Percentiles rank a stretch among this genome's conserved stretches.
Evolutionary conservation across 2,329 filamentous ascomycete genomes (phyloP).

Genomic region (Malbranchea zuffiana): DNA sequence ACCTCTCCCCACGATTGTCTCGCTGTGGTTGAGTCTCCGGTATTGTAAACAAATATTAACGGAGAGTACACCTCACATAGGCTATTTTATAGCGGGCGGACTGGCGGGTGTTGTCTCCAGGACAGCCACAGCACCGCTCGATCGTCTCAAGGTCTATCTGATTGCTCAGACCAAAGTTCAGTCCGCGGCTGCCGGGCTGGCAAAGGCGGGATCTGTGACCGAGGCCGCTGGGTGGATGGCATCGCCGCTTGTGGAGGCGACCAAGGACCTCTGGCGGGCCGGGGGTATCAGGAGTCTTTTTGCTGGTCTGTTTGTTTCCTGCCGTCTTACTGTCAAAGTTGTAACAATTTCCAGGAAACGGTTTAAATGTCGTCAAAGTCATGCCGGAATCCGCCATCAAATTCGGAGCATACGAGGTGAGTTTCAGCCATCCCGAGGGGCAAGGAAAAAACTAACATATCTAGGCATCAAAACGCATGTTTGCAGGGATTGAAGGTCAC

Average conservation of each 20-base stretch:
- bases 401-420: constrained; percentile 85
- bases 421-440: constrained; percentile 12
- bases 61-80: constrained; percentile 46
- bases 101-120: constrained; percentile 88
- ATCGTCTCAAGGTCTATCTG: constrained; percentile 93
- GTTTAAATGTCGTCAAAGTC: constrained; percentile 91
- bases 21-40: constrained; percentile 35
- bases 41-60: constrained; percentile 38
- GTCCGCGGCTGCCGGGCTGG: constrained; percentile 49
- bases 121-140: constrained; percentile 88
- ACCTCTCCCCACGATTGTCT: constrained; percentile 31
- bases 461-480: constrained; percentile 70
- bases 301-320: constrained; percentile 54
- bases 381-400: constrained; percentile 99
- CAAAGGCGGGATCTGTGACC: constrained; percentile 58
- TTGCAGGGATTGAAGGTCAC: constrained; percentile 81
- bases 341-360: constrained; percentile 56
- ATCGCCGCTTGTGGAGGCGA: constrained; percentile 59
- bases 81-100: constrained; percentile 95
- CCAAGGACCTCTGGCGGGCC: constrained; percentile 68
- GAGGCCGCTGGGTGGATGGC: constrained; percentile 55
- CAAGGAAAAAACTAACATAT: constrained; percentile 7
- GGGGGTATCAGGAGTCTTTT: constrained; percentile 85
- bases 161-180: constrained; percentile 64
- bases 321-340: not conserved